Conservation (phyloP, 305 asterid species). For the Fraxinus xanthoxyloides region DNA sequence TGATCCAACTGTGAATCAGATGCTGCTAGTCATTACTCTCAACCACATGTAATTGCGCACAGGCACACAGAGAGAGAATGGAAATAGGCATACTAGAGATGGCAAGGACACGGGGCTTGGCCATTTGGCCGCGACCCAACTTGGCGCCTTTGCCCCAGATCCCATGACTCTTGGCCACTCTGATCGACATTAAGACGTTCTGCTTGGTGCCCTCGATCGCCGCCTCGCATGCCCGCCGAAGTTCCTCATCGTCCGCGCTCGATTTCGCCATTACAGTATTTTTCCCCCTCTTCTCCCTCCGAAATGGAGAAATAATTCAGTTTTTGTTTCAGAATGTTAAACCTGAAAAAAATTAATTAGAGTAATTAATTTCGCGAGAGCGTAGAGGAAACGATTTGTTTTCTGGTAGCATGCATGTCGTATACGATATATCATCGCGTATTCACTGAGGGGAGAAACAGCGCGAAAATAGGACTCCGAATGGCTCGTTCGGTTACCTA, state of each 20-base stretch:
- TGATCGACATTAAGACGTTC: slow-evolving; percentile 71
- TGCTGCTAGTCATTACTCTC: slow-evolving; percentile 8
- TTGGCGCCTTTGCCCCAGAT: slow-evolving; percentile 87
- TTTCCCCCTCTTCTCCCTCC: background rate
- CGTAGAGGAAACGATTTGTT: background rate
- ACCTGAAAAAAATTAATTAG: background rate
- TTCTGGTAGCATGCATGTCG: slow-evolving; percentile 2
- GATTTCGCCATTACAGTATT: slow-evolving; percentile 75
- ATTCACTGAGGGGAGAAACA: background rate
- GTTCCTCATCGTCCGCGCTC: slow-evolving; percentile 93
- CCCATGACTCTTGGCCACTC: slow-evolving; percentile 95
- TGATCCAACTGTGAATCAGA: background rate
- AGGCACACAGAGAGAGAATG: background rate
- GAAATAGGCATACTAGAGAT: slow-evolving; percentile 57
- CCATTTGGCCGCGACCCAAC: slow-evolving; percentile 91
- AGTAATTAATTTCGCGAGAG: background rate
- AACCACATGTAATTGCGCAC: background rate
- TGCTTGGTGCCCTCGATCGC: slow-evolving; percentile 86
- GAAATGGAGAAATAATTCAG: background rate
- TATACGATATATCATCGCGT: background rate
- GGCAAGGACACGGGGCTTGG: slow-evolving; percentile 98
- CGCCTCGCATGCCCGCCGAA: slow-evolving; percentile 83
- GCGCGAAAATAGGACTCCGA: background rate
- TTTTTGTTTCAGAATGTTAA: background rate
- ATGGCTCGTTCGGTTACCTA: background rate